Conservation (phyloP, 495 filamentous ascomycete genomes). For the Trichodelitschia bisporula region DNA sequence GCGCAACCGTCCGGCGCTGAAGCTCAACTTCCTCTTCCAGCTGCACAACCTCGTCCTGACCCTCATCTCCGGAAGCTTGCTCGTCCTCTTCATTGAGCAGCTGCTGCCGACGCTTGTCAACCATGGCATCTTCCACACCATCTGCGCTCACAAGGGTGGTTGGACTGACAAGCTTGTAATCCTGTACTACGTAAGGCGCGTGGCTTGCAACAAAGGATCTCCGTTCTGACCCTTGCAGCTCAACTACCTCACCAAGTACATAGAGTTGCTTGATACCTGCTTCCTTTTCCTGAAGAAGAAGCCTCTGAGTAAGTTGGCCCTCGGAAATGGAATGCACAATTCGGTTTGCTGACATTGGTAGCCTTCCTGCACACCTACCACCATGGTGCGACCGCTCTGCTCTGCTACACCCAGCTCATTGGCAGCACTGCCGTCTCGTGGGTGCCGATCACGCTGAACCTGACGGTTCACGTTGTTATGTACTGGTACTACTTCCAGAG, state of each 20-base stretch:
- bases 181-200: conserved; percentile 47
- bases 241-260: conserved; percentile 67
- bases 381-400: conserved; percentile 59
- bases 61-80: conserved; percentile 36
- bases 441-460: conserved; percentile 54
- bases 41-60: conserved; percentile 67
- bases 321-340: too few species aligned
- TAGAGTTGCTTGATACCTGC: conserved; percentile 57
- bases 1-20: conserved; percentile 40
- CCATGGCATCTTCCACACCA: conserved; percentile 44
- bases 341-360: too few species aligned
- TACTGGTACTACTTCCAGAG: conserved; percentile 63
- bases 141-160: conserved; percentile 46
- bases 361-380: conserved; percentile 77
- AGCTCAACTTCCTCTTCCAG: conserved; percentile 44
- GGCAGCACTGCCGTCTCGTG: conserved; percentile 57
- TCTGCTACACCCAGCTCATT: conserved; percentile 68
- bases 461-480: conserved; percentile 56
- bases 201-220: background rate
- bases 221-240: conserved; percentile 24
- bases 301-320: conserved; percentile 37
- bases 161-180: conserved; percentile 56
- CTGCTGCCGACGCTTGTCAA: conserved; percentile 40
- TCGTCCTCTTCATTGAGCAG: conserved; percentile 51
- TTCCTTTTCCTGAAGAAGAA: conserved; percentile 79